Base-by-base conservation (phyloP, 257 asterid species). In the Ligustrum vulgare region DNA sequence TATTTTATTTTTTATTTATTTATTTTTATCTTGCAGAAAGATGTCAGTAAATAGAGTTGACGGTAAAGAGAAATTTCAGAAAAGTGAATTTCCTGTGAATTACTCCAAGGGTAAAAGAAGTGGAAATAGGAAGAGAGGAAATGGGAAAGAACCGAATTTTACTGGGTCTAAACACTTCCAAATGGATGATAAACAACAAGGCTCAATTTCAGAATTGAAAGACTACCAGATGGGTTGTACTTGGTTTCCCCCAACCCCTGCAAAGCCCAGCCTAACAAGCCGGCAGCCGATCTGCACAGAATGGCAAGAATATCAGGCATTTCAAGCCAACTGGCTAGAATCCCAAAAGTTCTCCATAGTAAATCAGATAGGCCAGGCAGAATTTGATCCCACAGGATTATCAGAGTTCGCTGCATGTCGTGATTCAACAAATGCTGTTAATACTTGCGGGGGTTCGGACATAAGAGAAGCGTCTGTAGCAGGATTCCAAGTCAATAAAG, bases 181-280 rank as follows among this genome's bases (percentile, higher is more conserved):
- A 68, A 92, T 89, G 96, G 93, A 86, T 69, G 74, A 25, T 8
- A 82, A 86, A 60, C 31, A 75, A 60, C 88, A 85, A 76, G 83
- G 71, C 33, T 67, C 83, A 31, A 56, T 69, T 71, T 66, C 80
- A 28, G 13, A 80, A 39, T 51, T 70, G 36, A 64, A 70, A 67
- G 86, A 77, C 69, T 65, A 76, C 78, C 83, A 39, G 74, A 72
- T 65, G 49, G 83, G 82, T 72, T 72, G 75, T 72, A 79, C 85
- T 18, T 88, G 96, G 98, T 70, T 90, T 60, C 95, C 95, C 8
- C 69, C 70, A 66, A 91, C 97, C 75, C 96, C 97, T 0, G 87
- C 85, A 35, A 89, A 90, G 81, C 89, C 87, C 75, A 47, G 76
- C 70, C 72, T 82, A 8, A 51, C 74, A 11, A 63, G 56, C 68